Percentiles rank a stretch among this genome's conserved stretches.
phyloP scores from a whole-genome alignment of 805 yeast genomes.

The Yarrowia sp. region DNA sequence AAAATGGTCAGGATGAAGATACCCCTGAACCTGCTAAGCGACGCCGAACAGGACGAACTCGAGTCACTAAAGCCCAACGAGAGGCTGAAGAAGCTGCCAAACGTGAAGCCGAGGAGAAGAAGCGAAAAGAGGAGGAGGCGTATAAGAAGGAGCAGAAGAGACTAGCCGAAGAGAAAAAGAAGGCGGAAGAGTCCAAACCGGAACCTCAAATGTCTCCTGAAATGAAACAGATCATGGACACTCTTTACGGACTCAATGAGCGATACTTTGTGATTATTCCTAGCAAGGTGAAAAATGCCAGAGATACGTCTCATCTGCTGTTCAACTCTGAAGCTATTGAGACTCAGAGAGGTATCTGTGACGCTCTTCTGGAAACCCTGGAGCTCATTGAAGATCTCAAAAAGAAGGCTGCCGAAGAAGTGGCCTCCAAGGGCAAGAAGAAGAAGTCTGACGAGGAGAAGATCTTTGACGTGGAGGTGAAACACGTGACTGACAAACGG shows the following conservation, averaged over 20 bases:
- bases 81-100: conserved; percentile 9
- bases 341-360: conserved; percentile 29
- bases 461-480: conserved; percentile 21
- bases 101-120: conserved; percentile 3
- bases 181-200: not conserved
- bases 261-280: conserved; percentile 60
- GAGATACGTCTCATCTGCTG: conserved; percentile 14
- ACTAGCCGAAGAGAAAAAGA: not conserved
- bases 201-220: not conserved
- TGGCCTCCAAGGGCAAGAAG: not conserved
- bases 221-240: not conserved
- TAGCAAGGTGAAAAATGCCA: conserved; percentile 34
- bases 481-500: conserved; percentile 19
- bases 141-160: not conserved
- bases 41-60: not conserved
- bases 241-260: conserved; percentile 15
- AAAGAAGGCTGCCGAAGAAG: conserved; percentile 1
- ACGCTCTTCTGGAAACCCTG: conserved; percentile 31
- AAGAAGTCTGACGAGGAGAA: conserved; percentile 2
- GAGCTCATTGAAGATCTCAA: conserved; percentile 35
- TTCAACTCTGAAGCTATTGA: conserved; percentile 26
- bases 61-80: conserved; percentile 1
- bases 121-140: not conserved
- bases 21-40: not conserved
- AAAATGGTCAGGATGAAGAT: not conserved